A percentile compares a stretch with the other conserved stretches of the same genome.
phyloP scores from a whole-genome alignment of 345 rosid species.

The Brassica rapa region DNA sequence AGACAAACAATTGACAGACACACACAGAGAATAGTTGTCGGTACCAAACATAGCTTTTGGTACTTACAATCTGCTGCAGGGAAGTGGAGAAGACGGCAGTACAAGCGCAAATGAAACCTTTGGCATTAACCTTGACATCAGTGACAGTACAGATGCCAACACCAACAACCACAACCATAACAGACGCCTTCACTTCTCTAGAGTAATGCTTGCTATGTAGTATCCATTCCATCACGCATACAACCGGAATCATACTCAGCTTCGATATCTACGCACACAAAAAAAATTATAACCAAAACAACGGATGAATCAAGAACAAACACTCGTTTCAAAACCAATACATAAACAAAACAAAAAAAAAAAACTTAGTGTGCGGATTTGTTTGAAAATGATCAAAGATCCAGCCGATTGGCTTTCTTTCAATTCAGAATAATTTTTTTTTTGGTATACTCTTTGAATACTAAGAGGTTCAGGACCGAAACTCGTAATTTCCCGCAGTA shows the following conservation, averaged over 20 bases:
- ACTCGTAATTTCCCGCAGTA: too few species aligned
- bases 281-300: neutral
- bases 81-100: slow-evolving; percentile 84
- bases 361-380: too few species aligned
- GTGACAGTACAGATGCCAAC: slow-evolving; percentile 95
- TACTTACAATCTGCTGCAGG: slow-evolving; percentile 92
- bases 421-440: too few species aligned
- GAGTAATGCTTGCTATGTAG: slow-evolving; percentile 79
- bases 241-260: slow-evolving; percentile 96
- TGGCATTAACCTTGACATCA: slow-evolving; percentile 90
- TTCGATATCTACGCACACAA: slow-evolving; percentile 65
- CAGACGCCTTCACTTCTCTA: slow-evolving; percentile 73
- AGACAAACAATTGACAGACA: slow-evolving; percentile 5
- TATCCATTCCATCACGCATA: slow-evolving; percentile 93
- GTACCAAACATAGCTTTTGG: neutral
- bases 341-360: neutral
- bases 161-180: slow-evolving; percentile 82
- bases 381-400: too few species aligned
- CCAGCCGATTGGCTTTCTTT: too few species aligned
- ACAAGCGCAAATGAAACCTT: slow-evolving; percentile 88
- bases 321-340: neutral
- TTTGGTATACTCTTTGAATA: too few species aligned
- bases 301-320: neutral
- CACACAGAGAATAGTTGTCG: neutral
- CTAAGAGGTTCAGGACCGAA: too few species aligned